phyloP scores from a whole-genome alignment of 805 yeast genomes.

The Cyberlindnera japonica region DNA sequence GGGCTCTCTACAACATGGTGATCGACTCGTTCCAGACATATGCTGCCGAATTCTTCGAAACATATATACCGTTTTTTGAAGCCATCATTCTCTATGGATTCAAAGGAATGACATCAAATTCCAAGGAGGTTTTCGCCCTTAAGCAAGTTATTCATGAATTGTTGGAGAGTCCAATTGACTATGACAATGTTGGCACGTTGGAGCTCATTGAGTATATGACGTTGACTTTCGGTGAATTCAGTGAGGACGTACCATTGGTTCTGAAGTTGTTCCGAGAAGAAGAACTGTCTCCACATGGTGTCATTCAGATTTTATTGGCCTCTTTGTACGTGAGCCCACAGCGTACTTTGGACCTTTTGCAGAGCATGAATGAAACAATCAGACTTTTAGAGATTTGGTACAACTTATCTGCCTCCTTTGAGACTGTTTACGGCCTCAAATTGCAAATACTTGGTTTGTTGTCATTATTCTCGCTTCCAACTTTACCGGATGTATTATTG shows the following conservation, averaged over 20 bases:
- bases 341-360: constrained; percentile 49
- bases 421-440: constrained; percentile 75
- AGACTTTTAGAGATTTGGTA: constrained; percentile 64
- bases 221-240: constrained; percentile 15
- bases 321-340: constrained; percentile 60
- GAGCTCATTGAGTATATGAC: constrained; percentile 29
- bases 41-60: constrained; percentile 56
- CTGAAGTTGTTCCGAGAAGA: constrained; percentile 19
- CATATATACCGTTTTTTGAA: constrained; percentile 54
- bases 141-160: constrained; percentile 17
- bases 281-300: constrained; percentile 37
- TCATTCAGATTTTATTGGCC: constrained; percentile 60
- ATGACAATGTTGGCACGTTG: constrained; percentile 34
- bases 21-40: constrained; percentile 54
- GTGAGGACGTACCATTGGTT: constrained; percentile 15
- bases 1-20: constrained; percentile 49
- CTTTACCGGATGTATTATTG: constrained; percentile 35
- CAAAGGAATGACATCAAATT: constrained; percentile 18
- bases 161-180: constrained; percentile 21
- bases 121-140: constrained; percentile 20
- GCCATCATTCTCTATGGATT: constrained; percentile 51
- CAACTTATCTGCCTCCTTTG: constrained; percentile 42
- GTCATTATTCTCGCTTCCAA: constrained; percentile 41
- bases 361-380: constrained; percentile 42
- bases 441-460: constrained; percentile 65